Base-by-base conservation (phyloP, 2,329 filamentous ascomycete genomes). In the Exophiala lecanii-corni region DNA sequence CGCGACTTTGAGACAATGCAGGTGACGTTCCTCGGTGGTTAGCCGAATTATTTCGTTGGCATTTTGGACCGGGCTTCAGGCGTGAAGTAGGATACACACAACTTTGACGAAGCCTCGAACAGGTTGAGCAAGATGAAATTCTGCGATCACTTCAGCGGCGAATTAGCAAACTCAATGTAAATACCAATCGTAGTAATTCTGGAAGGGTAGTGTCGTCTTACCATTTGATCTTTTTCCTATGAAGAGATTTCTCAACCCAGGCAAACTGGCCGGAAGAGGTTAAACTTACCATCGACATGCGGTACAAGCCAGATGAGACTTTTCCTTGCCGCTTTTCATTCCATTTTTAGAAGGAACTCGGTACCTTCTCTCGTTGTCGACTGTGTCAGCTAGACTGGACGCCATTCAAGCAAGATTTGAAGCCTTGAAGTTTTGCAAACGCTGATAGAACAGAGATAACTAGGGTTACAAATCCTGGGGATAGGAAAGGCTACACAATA, bases 171-270 rank as follows among this genome's bases (percentile, higher is more conserved):
- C 25, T 9, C 9, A 28, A 9, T 9, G 9, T 9, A 9, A 9
- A 9, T 28, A n/a, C 25, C 25, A 28, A 28, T 28, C 9, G 25
- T 28, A 9, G 25, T 9, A 9, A n/a, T n/a, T 9, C n/a, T 9
- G 9, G 25, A 9, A 28, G 25, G 25, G n/a, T 28, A n/a, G n/a
- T n/a, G n/a, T 9, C 9, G n/a, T 9, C 25, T 28, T 28, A 28
- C 25, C 25, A 28, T 28, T 28, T 28, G 25, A 28, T 28, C n/a
- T 28, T 28, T 28, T n/a, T 28, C 25, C 25, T 28, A n/a, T 28
- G n/a, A 9, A 9, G 9, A 28, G 25, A n/a, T 28, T 28, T 9
- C n/a, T n/a, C 9, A 9, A n/a, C n/a, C 25, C n/a, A n/a, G 25
- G 9, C 25, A 28, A 28, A n/a, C n/a, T n/a, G 25, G 9, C 25